Evolutionary conservation across 2,329 filamentous ascomycete genomes (phyloP).

Genomic region (Cercospora beticola): DNA sequence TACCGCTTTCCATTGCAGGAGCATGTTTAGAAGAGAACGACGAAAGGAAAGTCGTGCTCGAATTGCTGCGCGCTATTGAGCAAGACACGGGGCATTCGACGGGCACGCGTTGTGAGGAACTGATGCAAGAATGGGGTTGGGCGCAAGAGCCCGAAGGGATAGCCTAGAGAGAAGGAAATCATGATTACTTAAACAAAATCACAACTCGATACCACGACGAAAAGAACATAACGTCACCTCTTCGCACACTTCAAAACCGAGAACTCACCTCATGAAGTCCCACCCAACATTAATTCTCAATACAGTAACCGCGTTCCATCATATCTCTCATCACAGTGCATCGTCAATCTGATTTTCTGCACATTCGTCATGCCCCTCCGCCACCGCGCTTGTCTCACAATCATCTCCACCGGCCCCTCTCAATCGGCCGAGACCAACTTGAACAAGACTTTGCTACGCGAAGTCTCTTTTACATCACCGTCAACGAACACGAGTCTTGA

Average conservation of each 20-base stretch:
- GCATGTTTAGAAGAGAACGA: conserved; percentile 57
- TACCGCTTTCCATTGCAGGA: conserved; percentile 61
- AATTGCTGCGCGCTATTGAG: conserved; percentile 62
- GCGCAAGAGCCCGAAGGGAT: conserved; percentile 23
- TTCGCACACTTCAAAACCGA: background rate
- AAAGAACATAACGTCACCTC: background rate
- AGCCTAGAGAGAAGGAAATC: conserved; percentile 6
- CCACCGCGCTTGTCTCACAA: background rate
- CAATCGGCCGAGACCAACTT: background rate
- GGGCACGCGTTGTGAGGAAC: conserved; percentile 56
- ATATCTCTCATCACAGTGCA: background rate
- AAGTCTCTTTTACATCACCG: background rate
- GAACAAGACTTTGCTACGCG: background rate
- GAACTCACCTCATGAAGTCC: background rate
- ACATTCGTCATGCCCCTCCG: background rate
- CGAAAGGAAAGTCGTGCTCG: conserved; percentile 57
- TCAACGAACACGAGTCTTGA: background rate
- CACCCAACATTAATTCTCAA: background rate
- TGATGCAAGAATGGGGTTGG: conserved; percentile 50
- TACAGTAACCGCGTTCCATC: background rate
- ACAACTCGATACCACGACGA: background rate
- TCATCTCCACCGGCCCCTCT: background rate
- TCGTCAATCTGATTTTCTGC: background rate
- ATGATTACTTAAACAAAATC: background rate
- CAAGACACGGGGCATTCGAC: conserved; percentile 63